Evolutionary conservation across 495 filamentous ascomycete species (phyloP), one percentile per base, ranked within the genome.

Genomic region (Cercophora newfieldiana): DNA sequence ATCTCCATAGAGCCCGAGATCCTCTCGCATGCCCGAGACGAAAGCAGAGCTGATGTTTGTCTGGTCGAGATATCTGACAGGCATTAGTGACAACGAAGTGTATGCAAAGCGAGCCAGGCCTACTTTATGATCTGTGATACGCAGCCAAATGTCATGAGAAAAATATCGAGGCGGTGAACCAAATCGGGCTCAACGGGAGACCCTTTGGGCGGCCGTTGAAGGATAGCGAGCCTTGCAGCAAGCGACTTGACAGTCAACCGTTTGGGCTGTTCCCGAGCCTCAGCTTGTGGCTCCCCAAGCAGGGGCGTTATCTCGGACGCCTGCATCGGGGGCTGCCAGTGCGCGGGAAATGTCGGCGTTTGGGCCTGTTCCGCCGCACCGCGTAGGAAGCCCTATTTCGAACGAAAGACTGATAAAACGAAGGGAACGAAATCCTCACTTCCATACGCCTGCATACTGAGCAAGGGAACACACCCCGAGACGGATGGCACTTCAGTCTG

Each of bases 21-120:
- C 78, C 64, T 81, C 78, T 60, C 78, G 77, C 79, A 81, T 81
- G 22, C 79, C 79, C 0, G 73, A 77, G 0, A 81, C 75, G 58
- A 78, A 81, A 31, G 79, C 79, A 33, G 75, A 79, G 67, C 70
- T 80, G 64, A 81, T 79, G 59, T 81, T 81, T 25, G 74, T 73
- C 33, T 79, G 78, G 57, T 80, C 79, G 25, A 74, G 66, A 19
- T 71, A 68, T 37, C 68, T 74, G 62, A 44, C 7, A 22, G 60
- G 53, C n/a, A 24, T 48, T 25, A 28, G 48, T 54, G 19, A 25
- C 18, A 30, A 49, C 24, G 8, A 29, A 0, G 8, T 12, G 0
- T 1, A 29, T 7, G 18, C 37, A 8, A 16, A 16, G 19, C 19
- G 1, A n/a, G 26, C n/a, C 22, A 29, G 22, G 58, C 72, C 54